A percentile compares a stretch with the other conserved stretches of the same genome.
Conservation (phyloP, 257 asterid genomes). For the Apocynum venetum region DNA sequence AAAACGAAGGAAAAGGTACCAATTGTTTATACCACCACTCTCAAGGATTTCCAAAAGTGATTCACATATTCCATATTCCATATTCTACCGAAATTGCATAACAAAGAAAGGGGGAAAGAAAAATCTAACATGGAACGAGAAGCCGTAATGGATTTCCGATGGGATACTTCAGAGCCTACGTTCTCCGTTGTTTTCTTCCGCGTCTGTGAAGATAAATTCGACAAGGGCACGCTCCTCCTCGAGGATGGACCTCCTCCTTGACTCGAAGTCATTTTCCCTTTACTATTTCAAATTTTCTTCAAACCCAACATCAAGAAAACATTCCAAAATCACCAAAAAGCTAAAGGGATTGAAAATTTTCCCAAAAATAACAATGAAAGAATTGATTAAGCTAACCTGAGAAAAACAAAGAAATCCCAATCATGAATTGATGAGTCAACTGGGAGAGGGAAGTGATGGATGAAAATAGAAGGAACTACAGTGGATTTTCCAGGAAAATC, state of each 20-base stretch:
- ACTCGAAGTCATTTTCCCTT: constrained; percentile 47
- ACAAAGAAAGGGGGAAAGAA: background rate
- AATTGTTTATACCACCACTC: background rate
- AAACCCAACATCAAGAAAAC: constrained; percentile 4
- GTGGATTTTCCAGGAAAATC: constrained; percentile 15
- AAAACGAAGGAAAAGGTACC: background rate
- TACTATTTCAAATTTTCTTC: background rate
- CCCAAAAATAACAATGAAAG: background rate
- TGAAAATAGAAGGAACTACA: background rate
- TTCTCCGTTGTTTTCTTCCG: constrained; percentile 39
- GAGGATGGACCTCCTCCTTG: constrained; percentile 72
- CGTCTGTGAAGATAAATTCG: constrained; percentile 36
- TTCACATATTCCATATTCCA: background rate
- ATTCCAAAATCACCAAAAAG: background rate
- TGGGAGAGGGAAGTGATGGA: background rate
- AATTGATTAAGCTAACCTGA: background rate
- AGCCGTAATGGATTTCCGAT: constrained; percentile 49
- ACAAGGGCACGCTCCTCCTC: constrained; percentile 58
- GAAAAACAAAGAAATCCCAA: background rate
- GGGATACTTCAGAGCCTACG: constrained; percentile 29
- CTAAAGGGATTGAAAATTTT: background rate
- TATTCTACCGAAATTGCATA: background rate
- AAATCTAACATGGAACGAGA: constrained; percentile 68
- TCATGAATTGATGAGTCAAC: background rate
- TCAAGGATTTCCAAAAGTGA: background rate